A percentile compares a stretch with the other conserved stretches of the same genome.
These are phyloP conservation scores for Chlorella sp. DNA, from an alignment of 139 green algal species.

Conservation along the genomic window DNA sequence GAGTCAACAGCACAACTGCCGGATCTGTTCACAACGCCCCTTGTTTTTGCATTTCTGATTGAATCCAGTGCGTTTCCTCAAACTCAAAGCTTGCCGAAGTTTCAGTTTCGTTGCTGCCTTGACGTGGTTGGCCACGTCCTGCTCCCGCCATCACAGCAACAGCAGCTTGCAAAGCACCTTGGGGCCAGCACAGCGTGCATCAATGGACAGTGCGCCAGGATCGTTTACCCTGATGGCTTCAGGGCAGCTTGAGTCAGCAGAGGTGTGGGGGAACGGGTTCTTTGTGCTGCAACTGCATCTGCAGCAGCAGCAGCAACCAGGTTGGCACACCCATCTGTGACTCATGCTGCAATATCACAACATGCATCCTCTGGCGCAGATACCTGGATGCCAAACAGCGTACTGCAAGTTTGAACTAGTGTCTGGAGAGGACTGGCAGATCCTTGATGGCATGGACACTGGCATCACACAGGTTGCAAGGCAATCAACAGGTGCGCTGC, in stretches of 20 bases:
- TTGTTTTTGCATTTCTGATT: no score
- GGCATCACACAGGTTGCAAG: constrained; percentile 70
- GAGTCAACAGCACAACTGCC: no score
- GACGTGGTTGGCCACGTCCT: background rate
- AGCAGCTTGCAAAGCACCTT: background rate
- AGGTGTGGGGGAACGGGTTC: constrained; percentile 14
- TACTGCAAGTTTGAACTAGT: constrained; percentile 74
- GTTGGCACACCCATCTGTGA: background rate
- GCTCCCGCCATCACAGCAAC: background rate
- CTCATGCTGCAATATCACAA: no score
- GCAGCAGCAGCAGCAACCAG: constrained; percentile 12
- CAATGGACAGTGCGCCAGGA: constrained; percentile 10
- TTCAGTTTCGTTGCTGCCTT: background rate
- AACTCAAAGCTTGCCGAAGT: no score
- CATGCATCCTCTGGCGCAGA: constrained; percentile 11
- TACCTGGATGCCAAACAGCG: constrained; percentile 57
- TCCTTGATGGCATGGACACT: constrained; percentile 67
- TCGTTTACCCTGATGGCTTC: constrained; percentile 62
- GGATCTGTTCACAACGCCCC: no score
- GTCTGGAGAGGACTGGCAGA: constrained; percentile 71
- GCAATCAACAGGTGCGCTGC: constrained; percentile 27
- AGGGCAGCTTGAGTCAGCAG: constrained; percentile 58
- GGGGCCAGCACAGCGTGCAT: background rate
- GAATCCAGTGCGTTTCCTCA: no score
- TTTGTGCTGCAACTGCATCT: background rate